A percentile compares a stretch with the other conserved stretches of the same genome.
These are phyloP conservation scores for Fusarium brachygibbosum DNA, from an alignment of 2,329 filamentous ascomycete species.

Conservation along the genomic window DNA sequence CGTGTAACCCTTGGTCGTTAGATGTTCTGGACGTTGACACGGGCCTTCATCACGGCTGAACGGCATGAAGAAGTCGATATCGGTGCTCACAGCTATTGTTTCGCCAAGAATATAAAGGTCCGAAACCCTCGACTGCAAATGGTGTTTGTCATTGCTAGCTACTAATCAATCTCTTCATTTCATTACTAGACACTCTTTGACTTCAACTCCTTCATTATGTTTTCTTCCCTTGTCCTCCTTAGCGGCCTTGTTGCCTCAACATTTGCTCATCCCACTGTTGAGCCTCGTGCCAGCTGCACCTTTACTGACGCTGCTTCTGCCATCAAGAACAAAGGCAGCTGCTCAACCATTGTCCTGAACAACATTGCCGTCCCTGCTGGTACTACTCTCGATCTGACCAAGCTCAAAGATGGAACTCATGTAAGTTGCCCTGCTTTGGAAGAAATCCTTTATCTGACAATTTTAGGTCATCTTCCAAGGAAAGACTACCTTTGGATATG, in stretches of 20 bases:
- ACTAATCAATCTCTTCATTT: constrained; percentile 5
- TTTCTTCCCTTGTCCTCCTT: constrained; percentile 46
- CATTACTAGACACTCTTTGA: neutral
- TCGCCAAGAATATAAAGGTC: neutral
- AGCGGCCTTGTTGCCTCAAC: constrained; percentile 48
- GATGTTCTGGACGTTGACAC: constrained; percentile 2
- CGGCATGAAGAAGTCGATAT: constrained; percentile 14
- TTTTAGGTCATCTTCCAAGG: constrained; percentile 69
- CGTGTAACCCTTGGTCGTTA: neutral
- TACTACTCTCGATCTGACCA: constrained; percentile 69
- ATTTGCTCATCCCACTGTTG: constrained; percentile 43
- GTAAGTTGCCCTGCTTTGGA: neutral
- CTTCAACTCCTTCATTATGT: constrained; percentile 16
- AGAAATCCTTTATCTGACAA: neutral
- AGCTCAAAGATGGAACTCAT: constrained; percentile 63
- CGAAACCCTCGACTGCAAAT: neutral
- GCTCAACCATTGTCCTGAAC: constrained; percentile 66
- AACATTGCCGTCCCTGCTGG: constrained; percentile 69
- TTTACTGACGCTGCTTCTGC: constrained; percentile 66
- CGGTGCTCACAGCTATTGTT: too few relatives aligned
- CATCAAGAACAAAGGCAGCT: constrained; percentile 63
- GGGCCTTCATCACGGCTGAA: constrained; percentile 20
- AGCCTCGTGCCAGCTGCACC: constrained; percentile 59
- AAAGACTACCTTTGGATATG: constrained; percentile 75
- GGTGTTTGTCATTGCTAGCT: neutral